phyloP scores from a whole-genome alignment of 169 alveolate species.

The Plasmodium blacklocki region DNA sequence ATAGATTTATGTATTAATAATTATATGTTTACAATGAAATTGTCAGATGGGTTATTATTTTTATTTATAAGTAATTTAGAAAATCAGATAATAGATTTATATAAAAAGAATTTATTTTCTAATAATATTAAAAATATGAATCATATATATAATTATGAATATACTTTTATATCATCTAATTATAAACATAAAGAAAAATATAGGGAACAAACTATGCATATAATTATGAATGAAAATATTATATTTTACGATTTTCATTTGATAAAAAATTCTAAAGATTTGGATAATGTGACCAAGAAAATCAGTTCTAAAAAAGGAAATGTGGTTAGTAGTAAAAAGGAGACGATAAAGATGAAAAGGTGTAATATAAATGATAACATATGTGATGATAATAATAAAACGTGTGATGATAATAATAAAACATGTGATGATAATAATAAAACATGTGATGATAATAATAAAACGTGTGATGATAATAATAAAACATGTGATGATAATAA shows the following conservation, averaged over 20 bases:
- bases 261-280: slow-evolving; percentile 9
- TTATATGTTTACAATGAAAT: slow-evolving; percentile 22
- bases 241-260: slow-evolving; percentile 59
- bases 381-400: background rate
- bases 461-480: background rate
- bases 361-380: background rate
- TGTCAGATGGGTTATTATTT: slow-evolving; percentile 42
- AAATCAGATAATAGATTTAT: slow-evolving; percentile 8
- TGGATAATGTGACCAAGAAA: background rate
- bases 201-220: slow-evolving; percentile 20
- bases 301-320: background rate
- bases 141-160: slow-evolving; percentile 33
- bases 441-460: background rate
- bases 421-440: background rate
- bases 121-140: background rate
- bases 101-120: slow-evolving; percentile 38
- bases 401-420: background rate
- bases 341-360: background rate
- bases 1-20: slow-evolving; percentile 41
- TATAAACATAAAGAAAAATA: slow-evolving; percentile 40
- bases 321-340: background rate
- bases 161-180: slow-evolving; percentile 53
- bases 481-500: background rate
- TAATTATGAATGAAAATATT: slow-evolving; percentile 38
- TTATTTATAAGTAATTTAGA: slow-evolving; percentile 34